These are phyloP conservation scores for Phalaenopsis equestris DNA, from an alignment of 106 monocot genomes.

Conservation along the genomic window DNA sequence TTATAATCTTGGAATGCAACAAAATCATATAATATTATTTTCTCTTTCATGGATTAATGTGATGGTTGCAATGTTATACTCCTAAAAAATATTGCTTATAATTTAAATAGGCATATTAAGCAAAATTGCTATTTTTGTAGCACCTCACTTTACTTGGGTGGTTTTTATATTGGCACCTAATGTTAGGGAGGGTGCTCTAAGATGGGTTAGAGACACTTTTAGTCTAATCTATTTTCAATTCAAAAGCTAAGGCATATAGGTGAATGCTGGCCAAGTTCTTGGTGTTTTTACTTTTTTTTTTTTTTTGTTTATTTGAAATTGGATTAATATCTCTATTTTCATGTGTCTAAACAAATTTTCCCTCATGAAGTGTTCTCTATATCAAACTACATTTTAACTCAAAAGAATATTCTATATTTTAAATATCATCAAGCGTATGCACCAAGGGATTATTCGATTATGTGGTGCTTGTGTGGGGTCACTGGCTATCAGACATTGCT, in stretches of 20 bases:
- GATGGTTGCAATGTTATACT: background rate
- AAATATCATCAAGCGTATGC: background rate
- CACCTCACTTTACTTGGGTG: background rate
- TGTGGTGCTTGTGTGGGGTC: background rate
- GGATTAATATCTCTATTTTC: too few species aligned
- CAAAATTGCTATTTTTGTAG: background rate
- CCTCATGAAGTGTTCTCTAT: too few species aligned
- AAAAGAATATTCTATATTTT: background rate
- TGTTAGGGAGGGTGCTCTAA: background rate
- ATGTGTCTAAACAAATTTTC: too few species aligned
- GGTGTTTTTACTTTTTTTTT: background rate
- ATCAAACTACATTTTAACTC: background rate
- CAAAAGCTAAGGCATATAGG: background rate
- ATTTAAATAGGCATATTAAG: background rate
- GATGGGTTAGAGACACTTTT: background rate
- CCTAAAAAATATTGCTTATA: background rate
- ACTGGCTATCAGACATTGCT: background rate
- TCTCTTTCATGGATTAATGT: background rate
- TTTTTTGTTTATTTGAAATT: too few species aligned
- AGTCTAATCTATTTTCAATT: background rate
- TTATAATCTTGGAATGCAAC: background rate
- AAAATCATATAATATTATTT: background rate
- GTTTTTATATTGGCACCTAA: background rate
- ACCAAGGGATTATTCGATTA: background rate
- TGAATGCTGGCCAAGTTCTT: background rate